Evolutionary conservation across 192 early-diverging fungal species (phyloP), one percentile per base, ranked within the genome.

Genomic region (Linnemannia schmuckeri): DNA sequence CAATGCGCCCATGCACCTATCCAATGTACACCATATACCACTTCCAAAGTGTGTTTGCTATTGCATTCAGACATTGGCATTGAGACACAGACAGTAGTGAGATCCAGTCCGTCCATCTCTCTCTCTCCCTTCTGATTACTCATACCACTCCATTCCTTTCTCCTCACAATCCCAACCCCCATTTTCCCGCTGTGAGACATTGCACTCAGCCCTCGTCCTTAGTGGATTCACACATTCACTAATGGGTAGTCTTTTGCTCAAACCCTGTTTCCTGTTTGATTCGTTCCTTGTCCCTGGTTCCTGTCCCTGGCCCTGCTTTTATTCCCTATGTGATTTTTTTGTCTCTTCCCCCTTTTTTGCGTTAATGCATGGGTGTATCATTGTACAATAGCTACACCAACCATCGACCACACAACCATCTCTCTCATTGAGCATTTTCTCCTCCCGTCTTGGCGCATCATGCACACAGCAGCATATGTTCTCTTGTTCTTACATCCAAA

Each of bases 321-420:
- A 33, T 66, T 66, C 61, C 24, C 61, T 66, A 33, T 66, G 15
- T 20, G 15, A 0, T 30, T 24, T 27, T 57, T 6, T 57, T 10
- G 10, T 66, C 30, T 30, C 8, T 13, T 33, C 27, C 13, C 61
- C n/a, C 61, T 30, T 66, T 30, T 30, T 63, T 66, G 30, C 12
- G 55, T 66, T 33, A 66, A 66, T 66, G 61, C 61, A 66, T 66
- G 30, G 33, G 33, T 30, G 61, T 33, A 66, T n/a, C 61, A 66
- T 66, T 35, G 61, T 12, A 66, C 61, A n/a, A 33, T 27, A 17
- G 18, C 49, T 33, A 35, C n/a, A 66, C 61, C 61, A 27, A 35
- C 27, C 49, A 20, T 66, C 9, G 30, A 66, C 27, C 61, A 66
- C 61, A 66, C 27, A 35, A 4, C 13, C 61, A 27, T 66, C 55